These are phyloP conservation scores for Xylaria nigripes DNA, from an alignment of 495 filamentous ascomycete genomes.

Conservation along the genomic window DNA sequence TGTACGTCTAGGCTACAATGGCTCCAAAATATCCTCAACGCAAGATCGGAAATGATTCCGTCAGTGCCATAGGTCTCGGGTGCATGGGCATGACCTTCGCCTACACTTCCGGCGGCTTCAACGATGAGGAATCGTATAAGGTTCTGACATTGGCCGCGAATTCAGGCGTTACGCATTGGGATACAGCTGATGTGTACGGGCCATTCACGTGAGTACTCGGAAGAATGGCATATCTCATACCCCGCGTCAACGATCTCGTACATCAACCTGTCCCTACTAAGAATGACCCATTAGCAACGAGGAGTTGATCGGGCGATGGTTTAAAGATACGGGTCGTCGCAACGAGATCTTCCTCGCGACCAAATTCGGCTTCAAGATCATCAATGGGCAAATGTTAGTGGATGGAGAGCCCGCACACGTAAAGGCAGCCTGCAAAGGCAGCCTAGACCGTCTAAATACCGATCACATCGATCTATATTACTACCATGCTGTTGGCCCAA, in stretches of 20 bases:
- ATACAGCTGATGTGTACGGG: slow-evolving; percentile 30
- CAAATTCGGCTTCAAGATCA: slow-evolving; percentile 30
- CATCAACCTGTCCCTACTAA: slow-evolving; percentile 8
- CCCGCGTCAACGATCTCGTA: neutral
- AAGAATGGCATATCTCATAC: neutral
- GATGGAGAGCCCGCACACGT: slow-evolving; percentile 25
- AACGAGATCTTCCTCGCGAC: slow-evolving; percentile 47
- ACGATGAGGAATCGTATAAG: slow-evolving; percentile 30
- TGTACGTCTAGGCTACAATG: slow-evolving; percentile 6
- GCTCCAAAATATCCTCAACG: slow-evolving; percentile 26
- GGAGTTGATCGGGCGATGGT: slow-evolving; percentile 40
- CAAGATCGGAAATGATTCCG: slow-evolving; percentile 30
- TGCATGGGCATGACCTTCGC: slow-evolving; percentile 34
- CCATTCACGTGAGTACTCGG: slow-evolving; percentile 17
- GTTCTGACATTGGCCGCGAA: slow-evolving; percentile 31
- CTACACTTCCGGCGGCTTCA: slow-evolving; percentile 21
- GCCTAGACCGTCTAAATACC: slow-evolving; percentile 42
- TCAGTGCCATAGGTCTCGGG: slow-evolving; percentile 34
- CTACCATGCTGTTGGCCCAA: slow-evolving; percentile 41
- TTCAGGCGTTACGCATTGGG: slow-evolving; percentile 30
- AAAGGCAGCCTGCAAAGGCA: slow-evolving; percentile 30
- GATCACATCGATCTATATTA: slow-evolving; percentile 54
- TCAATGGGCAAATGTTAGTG: slow-evolving; percentile 9
- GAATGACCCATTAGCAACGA: slow-evolving; percentile 28
- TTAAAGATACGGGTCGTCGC: slow-evolving; percentile 31